These are phyloP conservation scores for Myriosclerotinia scirpicola DNA, from an alignment of 2,329 filamentous ascomycete species.

Conservation along the genomic window DNA sequence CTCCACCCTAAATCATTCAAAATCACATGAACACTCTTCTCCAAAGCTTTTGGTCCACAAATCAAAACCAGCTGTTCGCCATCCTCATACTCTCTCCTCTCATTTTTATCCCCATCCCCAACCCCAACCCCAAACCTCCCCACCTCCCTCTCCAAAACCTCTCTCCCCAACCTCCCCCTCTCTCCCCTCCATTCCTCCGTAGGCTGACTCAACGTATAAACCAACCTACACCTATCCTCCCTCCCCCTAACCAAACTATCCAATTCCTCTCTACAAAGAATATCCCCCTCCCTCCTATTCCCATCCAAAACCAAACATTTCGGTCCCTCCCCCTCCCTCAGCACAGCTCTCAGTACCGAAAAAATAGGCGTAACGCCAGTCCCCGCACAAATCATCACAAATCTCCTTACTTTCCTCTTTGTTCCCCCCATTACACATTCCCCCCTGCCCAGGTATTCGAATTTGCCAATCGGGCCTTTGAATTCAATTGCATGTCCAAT, in stretches of 20 bases:
- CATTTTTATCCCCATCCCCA: slow-evolving; percentile 38
- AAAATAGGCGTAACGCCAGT: slow-evolving; percentile 93
- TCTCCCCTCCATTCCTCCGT: slow-evolving; percentile 65
- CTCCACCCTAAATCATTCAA: slow-evolving; percentile 66
- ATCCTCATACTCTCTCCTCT: slow-evolving; percentile 14
- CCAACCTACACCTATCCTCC: slow-evolving; percentile 57
- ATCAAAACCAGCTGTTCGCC: slow-evolving; percentile 65
- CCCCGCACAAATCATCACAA: slow-evolving; percentile 86
- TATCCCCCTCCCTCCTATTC: slow-evolving; percentile 75
- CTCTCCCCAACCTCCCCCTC: slow-evolving; percentile 64
- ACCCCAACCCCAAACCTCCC: slow-evolving; percentile 47
- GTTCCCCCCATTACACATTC: slow-evolving; percentile 59
- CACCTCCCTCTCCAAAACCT: slow-evolving; percentile 62
- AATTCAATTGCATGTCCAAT: slow-evolving; percentile 75
- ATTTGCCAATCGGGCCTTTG: slow-evolving; percentile 85
- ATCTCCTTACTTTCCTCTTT: slow-evolving; percentile 58
- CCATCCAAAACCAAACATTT: slow-evolving; percentile 74
- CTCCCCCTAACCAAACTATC: slow-evolving; percentile 60
- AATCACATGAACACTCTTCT: slow-evolving; percentile 61
- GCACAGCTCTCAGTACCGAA: slow-evolving; percentile 74
- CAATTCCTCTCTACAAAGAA: slow-evolving; percentile 74
- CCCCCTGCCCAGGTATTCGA: slow-evolving; percentile 73
- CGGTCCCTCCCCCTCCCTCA: slow-evolving; percentile 61
- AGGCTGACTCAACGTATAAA: slow-evolving; percentile 69
- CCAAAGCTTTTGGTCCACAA: slow-evolving; percentile 76